Conservation (phyloP, 305 asterid genomes). For the Fraxinus nigra region DNA sequence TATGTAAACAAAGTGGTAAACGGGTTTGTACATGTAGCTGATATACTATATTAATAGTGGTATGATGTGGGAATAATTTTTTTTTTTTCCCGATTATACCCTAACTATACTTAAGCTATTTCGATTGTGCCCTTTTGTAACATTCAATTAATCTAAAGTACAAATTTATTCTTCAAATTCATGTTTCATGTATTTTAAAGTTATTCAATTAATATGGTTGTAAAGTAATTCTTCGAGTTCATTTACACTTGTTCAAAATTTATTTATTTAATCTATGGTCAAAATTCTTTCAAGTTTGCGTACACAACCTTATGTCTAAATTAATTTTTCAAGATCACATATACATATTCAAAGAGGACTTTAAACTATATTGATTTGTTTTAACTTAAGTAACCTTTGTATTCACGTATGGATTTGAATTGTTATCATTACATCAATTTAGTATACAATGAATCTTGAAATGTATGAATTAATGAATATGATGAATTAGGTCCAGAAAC, state of each 20-base stretch:
- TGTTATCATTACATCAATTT: not conserved
- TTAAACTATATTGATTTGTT: not conserved
- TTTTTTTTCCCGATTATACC: not conserved
- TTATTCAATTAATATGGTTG: not conserved
- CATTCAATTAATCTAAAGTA: not conserved
- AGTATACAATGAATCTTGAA: not conserved
- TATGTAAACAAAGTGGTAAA: too few species aligned
- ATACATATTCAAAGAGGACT: too few species aligned
- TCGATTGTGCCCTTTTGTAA: not conserved
- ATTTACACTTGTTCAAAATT: not conserved
- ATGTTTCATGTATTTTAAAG: not conserved
- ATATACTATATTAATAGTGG: not conserved
- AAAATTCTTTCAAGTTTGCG: not conserved
- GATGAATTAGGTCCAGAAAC: not conserved
- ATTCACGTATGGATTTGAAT: not conserved
- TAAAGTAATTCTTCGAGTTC: not conserved
- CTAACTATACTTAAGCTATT: too few species aligned
- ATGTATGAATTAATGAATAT: not conserved
- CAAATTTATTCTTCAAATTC: not conserved
- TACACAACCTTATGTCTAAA: not conserved
- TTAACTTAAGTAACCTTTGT: not conserved
- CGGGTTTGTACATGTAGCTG: too few species aligned
- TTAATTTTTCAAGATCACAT: not conserved
- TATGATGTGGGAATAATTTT: not conserved
- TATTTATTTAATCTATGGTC: not conserved